Base-by-base conservation (phyloP, 768 basidiomycete species). In the Hebeloma cylindrosporum region DNA sequence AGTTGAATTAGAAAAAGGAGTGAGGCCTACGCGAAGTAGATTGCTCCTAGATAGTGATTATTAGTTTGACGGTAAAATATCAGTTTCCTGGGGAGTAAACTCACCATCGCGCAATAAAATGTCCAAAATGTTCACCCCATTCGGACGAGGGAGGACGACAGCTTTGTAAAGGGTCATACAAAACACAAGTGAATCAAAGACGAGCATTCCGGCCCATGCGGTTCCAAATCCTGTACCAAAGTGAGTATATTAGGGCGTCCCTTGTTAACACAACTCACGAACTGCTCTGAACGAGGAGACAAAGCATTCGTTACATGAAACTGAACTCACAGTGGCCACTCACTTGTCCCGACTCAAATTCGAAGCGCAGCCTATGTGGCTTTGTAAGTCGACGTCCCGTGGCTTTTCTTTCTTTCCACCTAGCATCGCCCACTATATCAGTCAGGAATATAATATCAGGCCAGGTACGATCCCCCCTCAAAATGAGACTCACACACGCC, bases 111-210 rank as follows among this genome's bases (percentile, higher is more conserved):
- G 64, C 14, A 72, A 39, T 14, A 75, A 48, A 18, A 71, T 45
- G 20, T 44, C 45, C 14, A 72, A n/a, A 44, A 75, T 43, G 7
- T 46, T 57, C 14, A 58, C 43, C 10, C 54, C 59, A 20, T 51
- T 46, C 11, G 43, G 44, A 9, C 58, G 52, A 1, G 60, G 57
- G 2, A 66, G 34, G 7, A 47, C 51, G 13, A 72, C 51, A 3
- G 72, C 60, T 40, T 72, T 73, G 51, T 63, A 67, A 14, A 73
- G 45, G 4, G 73, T 75, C 60, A 74, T 61, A n/a, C 41, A 52
- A 38, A 75, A 71, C 2, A 75, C 63, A 8, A 69, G 38, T 1
- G 60, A 38, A 49, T 75, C 74, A 40, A 75, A 71, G 2, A 67
- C 54, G 5, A 71, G 58, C 63, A 71, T 59, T n/a, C 66, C 62